Evolutionary conservation across 495 filamentous ascomycete species (phyloP).

Genomic region (Aspergillus haitiensis): DNA sequence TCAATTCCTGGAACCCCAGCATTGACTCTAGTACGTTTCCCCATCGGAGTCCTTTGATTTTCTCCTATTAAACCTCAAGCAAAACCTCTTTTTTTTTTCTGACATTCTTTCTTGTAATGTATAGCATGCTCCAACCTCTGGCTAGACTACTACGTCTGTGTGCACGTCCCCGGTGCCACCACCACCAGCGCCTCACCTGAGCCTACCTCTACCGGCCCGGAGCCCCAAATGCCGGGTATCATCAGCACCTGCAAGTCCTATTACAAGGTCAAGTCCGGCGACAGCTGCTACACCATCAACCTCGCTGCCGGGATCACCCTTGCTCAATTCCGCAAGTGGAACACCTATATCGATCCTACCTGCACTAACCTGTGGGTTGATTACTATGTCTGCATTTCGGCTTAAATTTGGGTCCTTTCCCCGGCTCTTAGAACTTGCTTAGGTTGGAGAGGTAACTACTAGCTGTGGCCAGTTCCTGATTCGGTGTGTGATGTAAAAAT

Average conservation of each 20-base stretch:
- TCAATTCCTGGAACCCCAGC: conserved; percentile 31
- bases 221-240: conserved; percentile 22
- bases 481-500: too few relatives aligned
- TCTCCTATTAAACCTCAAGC: neutral
- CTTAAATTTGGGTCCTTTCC: neutral
- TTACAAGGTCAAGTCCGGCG: conserved; percentile 24
- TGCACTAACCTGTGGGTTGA: conserved; percentile 20
- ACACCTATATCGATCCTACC: conserved; percentile 20
- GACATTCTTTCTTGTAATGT: conserved; percentile 9
- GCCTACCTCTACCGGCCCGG: conserved; percentile 7
- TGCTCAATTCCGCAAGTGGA: conserved; percentile 26
- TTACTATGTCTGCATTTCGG: conserved; percentile 20
- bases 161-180: conserved; percentile 19
- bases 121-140: conserved; percentile 23
- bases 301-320: conserved; percentile 22
- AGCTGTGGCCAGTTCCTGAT: too few relatives aligned
- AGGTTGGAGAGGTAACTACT: too few relatives aligned
- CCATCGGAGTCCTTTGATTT: neutral
- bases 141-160: conserved; percentile 26
- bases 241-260: conserved; percentile 23
- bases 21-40: neutral
- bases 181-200: neutral
- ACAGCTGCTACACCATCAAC: conserved; percentile 28
- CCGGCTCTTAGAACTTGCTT: too few relatives aligned
- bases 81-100: neutral